Evolutionary conservation across 306 rosid genomes (phyloP), one percentile per base, ranked within the genome.

Genomic region (Begonia fuchsioides): DNA sequence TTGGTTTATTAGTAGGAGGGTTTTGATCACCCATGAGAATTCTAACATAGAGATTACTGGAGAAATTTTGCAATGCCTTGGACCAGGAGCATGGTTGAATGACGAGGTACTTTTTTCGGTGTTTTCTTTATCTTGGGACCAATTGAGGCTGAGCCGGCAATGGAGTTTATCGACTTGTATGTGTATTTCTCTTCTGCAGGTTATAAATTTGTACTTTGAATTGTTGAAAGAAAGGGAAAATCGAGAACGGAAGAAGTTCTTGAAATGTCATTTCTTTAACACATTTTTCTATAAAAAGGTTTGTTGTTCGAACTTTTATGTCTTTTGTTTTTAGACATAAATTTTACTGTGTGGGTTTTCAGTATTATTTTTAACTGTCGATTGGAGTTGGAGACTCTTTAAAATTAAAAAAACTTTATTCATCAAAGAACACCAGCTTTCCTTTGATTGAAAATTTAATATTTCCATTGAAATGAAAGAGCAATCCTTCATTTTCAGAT

Each of bases 271-370:
- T 73, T 92, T 92, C 73, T 92, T 85, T 71, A 92, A 62, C 62
- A 75, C 98, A 14, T 92, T 92, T 71, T 92, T 92, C 79, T 92
- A 85, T 76, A 85, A 79, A 55, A 92, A 73, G 96, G 98, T 84
- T 53, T 39, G 55, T 68, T 61, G 50, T 52, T 53, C 56, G 52
- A 38, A 35, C 59, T 38, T 38, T 26, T 26, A 3, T 26, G n/a
- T 26, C 35, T 26, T 26, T 26, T 8, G 1, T 26, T 26, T 26
- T 26, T 26, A 26, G 35, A 26, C 35, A 26, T 8, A 26, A 8
- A 26, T 4, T 4, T 26, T 26, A 26, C 8, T 26, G 32, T 26
- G 35, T 5, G 35, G 3, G 8, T 26, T 26, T 8, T 5, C 3
- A 8, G 35, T 26, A 3, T 26, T 26, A 26, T 19, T 19, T 19